These are phyloP conservation scores for Eragrostis curvula DNA, from an alignment of 176 grass and related monocot species.

Conservation along the genomic window DNA sequence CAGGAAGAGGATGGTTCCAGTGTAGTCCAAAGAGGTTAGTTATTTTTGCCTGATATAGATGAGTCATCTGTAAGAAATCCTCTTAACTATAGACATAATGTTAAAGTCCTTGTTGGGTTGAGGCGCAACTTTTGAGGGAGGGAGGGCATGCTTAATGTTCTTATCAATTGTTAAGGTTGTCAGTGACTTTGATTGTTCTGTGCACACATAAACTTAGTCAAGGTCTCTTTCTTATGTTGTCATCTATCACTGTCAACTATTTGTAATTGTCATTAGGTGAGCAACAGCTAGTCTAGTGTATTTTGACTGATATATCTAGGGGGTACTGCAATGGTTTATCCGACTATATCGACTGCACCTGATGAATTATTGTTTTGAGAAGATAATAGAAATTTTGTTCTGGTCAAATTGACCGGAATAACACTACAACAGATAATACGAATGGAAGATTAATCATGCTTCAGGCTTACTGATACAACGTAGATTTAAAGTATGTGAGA, in stretches of 20 bases:
- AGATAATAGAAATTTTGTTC: neutral
- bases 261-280: slow-evolving; percentile 28
- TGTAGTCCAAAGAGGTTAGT: slow-evolving; percentile 79
- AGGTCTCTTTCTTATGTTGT: slow-evolving; percentile 30
- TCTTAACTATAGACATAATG: neutral
- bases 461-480: neutral
- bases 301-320: slow-evolving; percentile 28
- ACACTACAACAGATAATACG: neutral
- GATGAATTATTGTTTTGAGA: slow-evolving; percentile 27
- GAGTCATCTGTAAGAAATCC: slow-evolving; percentile 26
- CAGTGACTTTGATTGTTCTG: slow-evolving; percentile 3
- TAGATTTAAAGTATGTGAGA: slow-evolving; percentile 15
- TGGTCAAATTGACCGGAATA: neutral
- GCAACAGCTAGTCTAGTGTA: slow-evolving; percentile 32
- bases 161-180: slow-evolving; percentile 11
- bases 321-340: slow-evolving; percentile 11
- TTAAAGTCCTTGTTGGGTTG: neutral
- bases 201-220: slow-evolving; percentile 18
- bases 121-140: slow-evolving; percentile 26
- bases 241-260: slow-evolving; percentile 29
- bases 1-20: slow-evolving; percentile 78
- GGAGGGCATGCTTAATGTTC: slow-evolving; percentile 3
- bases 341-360: slow-evolving; percentile 17
- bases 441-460: neutral
- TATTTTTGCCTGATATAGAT: slow-evolving; percentile 25